Evolutionary conservation across 139 green algal species (phyloP), one percentile per base, ranked within the genome.

Genomic region (Coelastrella sp.): DNA sequence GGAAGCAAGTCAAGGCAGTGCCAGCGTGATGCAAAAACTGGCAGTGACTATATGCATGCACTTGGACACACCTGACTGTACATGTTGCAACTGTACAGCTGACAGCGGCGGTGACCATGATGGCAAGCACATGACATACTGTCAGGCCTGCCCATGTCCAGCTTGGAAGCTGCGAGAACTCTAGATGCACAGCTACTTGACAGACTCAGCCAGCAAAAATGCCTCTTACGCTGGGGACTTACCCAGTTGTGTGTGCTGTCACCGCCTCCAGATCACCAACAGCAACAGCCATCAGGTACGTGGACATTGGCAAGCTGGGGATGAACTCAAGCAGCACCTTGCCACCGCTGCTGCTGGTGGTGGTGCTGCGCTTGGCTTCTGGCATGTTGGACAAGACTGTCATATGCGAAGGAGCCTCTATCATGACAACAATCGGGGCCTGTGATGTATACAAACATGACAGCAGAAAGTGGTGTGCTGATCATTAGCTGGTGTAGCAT

Each of bases 271-370:
- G 57, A 5, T 80, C 17, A n/a, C 91, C 93, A 0, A 91, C 87
- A 0, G 85, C 92, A 16, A 95, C 4, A 14, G 91, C 90, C 68
- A 93, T 84, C 10, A 91, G 74, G 89, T 95, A 95, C 10, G 91
- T 56, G 5, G 91, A 90, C 92, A 95, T 95, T n/a, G n/a, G 61
- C 6, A 91, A 89, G 0, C 92, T 93, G 23, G 87, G 61, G 61
- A 91, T 59, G 59, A 92, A 93, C 17, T 80, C 6, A 22, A 54
- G 5, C 16, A 22, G 23, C 16, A 77, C 64, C 56, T 5, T 75
- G 47, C 47, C 54, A 11, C 32, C 64, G 20, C 11, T 75, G 47
- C 47, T n/a, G 7, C 32, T 20, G 4, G 68, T 65, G 71, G 7
- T 14, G 87, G 14, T 22, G 17, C 58, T 76, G 87, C 75, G 20